phyloP scores from a whole-genome alignment of 805 yeast genomes.

The Candida anglica region DNA sequence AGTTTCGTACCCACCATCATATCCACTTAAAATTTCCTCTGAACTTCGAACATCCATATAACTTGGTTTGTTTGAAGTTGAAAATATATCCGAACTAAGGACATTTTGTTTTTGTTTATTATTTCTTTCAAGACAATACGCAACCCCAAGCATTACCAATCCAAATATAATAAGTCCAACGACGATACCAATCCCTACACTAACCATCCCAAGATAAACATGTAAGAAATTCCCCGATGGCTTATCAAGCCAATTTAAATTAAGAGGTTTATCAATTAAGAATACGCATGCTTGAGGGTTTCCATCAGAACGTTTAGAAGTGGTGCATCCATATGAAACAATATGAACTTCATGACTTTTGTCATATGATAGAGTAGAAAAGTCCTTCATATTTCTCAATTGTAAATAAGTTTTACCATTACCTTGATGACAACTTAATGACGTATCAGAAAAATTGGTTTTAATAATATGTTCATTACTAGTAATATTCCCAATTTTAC shows the following conservation, averaged over 20 bases:
- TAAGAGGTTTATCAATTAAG: conserved; percentile 64
- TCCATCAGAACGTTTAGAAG: no score
- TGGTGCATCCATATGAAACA: conserved; percentile 58
- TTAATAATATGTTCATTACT: conserved; percentile 8
- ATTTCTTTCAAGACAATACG: conserved; percentile 13
- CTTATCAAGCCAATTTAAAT: conserved; percentile 56
- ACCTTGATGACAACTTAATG: conserved; percentile 1
- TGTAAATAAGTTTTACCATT: conserved; percentile 2
- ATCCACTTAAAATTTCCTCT: conserved; percentile 16
- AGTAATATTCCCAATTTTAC: conserved; percentile 3
- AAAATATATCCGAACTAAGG: conserved; percentile 2
- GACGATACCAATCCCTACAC: conserved; percentile 63
- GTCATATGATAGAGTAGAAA: conserved; percentile 31
- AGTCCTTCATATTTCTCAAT: conserved; percentile 1
- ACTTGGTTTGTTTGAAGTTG: conserved; percentile 15
- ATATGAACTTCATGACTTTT: conserved; percentile 56
- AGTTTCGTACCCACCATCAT: conserved; percentile 41
- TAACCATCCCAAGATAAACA: conserved; percentile 62
- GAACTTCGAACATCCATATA: conserved; percentile 36
- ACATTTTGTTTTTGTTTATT: conserved; percentile 3
- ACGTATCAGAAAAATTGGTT: conserved; percentile 4
- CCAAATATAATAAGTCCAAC: conserved; percentile 50
- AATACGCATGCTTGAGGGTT: conserved; percentile 48
- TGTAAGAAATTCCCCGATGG: conserved; percentile 43
- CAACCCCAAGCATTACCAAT: conserved; percentile 14